A percentile compares a stretch with the other conserved stretches of the same genome.
phyloP scores from a whole-genome alignment of 352 stramenopile species.

The Elongisporangium anandrum region DNA sequence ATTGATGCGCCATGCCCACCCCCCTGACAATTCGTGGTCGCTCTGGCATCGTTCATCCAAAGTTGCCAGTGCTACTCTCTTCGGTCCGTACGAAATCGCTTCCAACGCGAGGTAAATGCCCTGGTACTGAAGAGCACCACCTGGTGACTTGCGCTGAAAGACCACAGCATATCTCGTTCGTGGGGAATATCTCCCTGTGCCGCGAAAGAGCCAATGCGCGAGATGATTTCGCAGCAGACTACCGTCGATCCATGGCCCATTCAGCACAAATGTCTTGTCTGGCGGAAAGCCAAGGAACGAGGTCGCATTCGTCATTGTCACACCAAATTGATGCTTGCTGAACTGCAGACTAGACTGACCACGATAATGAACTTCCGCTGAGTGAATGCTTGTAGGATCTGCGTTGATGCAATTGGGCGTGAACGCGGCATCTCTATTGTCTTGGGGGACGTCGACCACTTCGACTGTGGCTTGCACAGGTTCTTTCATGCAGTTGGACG shows the following conservation, averaged over 20 bases:
- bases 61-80: slow-evolving; percentile 40
- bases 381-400: slow-evolving; percentile 9
- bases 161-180: slow-evolving; percentile 28
- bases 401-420: slow-evolving; percentile 37
- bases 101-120: slow-evolving; percentile 52
- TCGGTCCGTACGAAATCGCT: slow-evolving; percentile 42
- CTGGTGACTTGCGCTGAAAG: neutral
- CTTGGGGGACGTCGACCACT: slow-evolving; percentile 35
- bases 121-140: slow-evolving; percentile 42
- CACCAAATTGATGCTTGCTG: slow-evolving; percentile 44
- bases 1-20: slow-evolving; percentile 63
- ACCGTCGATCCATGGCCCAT: slow-evolving; percentile 47
- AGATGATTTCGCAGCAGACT: slow-evolving; percentile 55
- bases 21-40: slow-evolving; percentile 26
- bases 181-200: slow-evolving; percentile 41
- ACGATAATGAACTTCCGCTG: slow-evolving; percentile 44
- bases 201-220: slow-evolving; percentile 47
- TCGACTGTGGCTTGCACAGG: slow-evolving; percentile 24
- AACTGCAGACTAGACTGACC: slow-evolving; percentile 53
- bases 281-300: slow-evolving; percentile 31
- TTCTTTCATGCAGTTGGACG: slow-evolving; percentile 40
- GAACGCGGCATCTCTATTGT: slow-evolving; percentile 5
- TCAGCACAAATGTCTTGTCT: slow-evolving; percentile 43
- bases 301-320: slow-evolving; percentile 21
- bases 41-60: slow-evolving; percentile 23